A percentile compares a stretch with the other conserved stretches of the same genome.
Conservation (phyloP, 192 early-diverging fungal genomes). For the Coemansia reversa region DNA sequence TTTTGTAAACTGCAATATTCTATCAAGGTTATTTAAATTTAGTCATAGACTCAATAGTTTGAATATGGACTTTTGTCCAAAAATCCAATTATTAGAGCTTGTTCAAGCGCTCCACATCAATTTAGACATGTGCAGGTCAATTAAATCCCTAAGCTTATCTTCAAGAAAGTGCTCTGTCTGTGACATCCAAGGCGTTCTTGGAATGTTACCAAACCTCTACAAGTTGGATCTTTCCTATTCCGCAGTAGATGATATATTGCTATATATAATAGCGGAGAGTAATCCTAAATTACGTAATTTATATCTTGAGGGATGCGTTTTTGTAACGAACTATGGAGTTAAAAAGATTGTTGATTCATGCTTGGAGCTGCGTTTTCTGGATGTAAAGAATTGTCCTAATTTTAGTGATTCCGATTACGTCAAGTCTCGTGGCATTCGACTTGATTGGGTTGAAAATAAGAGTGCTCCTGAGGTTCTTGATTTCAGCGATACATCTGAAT, state of each 20-base stretch:
- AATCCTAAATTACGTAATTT: not conserved
- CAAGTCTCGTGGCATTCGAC: not conserved
- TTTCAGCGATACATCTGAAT: too few species aligned
- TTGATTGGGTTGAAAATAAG: not conserved
- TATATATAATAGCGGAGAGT: not conserved
- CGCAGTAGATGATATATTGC: not conserved
- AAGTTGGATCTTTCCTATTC: conserved; percentile 1
- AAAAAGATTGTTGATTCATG: not conserved
- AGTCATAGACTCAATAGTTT: not conserved
- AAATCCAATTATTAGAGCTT: conserved; percentile 2
- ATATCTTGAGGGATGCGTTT: not conserved
- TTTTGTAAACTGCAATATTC: conserved; percentile 1
- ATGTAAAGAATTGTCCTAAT: not conserved
- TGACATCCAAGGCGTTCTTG: not conserved
- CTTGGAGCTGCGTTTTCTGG: not conserved
- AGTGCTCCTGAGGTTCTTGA: too few species aligned
- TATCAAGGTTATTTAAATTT: conserved; percentile 7
- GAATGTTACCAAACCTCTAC: not conserved
- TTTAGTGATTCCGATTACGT: conserved; percentile 2
- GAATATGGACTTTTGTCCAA: conserved; percentile 22
- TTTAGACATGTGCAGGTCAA: conserved; percentile 5
- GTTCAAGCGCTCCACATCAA: not conserved
- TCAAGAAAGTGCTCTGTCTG: conserved; percentile 6
- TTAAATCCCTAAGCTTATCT: conserved; percentile 4
- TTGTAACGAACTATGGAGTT: not conserved